phyloP scores from a whole-genome alignment of 2,329 filamentous ascomycete genomes.

The Fonsecaea pugnacius region DNA sequence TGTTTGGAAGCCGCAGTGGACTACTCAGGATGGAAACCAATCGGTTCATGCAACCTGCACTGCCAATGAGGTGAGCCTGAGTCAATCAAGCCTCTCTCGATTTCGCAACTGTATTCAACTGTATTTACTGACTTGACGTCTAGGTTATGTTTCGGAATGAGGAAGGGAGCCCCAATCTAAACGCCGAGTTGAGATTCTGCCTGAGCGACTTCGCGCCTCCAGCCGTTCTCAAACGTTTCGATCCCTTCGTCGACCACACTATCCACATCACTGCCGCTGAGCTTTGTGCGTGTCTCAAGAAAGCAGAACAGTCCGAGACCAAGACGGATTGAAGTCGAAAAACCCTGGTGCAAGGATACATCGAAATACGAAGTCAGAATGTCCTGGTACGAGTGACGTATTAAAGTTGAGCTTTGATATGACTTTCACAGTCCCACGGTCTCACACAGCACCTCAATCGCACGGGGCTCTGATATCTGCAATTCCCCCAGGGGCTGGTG shows the following conservation, averaged over 20 bases:
- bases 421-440: background rate
- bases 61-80: background rate
- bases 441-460: no score
- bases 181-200: conserved; percentile 4
- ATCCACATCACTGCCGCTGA: no score
- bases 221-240: background rate
- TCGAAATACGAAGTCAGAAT: no score
- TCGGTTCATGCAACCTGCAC: conserved; percentile 3
- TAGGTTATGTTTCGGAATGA: conserved; percentile 1
- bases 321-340: no score
- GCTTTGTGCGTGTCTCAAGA: no score
- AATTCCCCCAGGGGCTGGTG: no score
- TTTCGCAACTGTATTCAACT: background rate
- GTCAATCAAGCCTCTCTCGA: background rate
- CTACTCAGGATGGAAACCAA: conserved; percentile 4
- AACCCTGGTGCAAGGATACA: no score
- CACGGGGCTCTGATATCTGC: background rate
- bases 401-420: no score
- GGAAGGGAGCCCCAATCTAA: background rate
- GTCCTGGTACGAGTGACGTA: no score
- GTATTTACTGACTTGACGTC: background rate
- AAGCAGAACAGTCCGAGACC: no score
- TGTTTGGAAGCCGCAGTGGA: conserved; percentile 2
- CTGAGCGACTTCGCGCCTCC: conserved; percentile 1
- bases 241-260: no score